Evolutionary conservation across 257 asterid genomes (phyloP).

Genomic region (Gentiana straminea): DNA sequence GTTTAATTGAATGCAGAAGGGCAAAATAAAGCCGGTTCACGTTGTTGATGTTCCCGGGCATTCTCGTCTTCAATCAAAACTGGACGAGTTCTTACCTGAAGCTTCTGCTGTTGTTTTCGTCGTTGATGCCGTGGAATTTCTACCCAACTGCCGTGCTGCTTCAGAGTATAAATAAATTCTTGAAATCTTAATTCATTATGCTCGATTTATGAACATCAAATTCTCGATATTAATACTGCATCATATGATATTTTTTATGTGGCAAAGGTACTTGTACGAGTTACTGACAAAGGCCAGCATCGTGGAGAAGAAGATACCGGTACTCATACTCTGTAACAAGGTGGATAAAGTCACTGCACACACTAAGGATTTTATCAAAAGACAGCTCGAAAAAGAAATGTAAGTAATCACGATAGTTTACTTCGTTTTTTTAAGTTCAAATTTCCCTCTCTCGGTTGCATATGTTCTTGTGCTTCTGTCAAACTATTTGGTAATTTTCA

Average conservation of each 20-base stretch:
- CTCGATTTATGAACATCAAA: background rate
- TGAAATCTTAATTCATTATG: background rate
- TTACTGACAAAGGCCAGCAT: constrained; percentile 61
- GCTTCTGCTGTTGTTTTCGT: constrained; percentile 62
- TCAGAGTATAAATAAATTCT: constrained; percentile 46
- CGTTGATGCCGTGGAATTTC: constrained; percentile 77
- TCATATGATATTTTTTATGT: constrained; percentile 1
- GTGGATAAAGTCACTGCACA: constrained; percentile 88
- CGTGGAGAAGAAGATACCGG: constrained; percentile 60
- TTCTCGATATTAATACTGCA: background rate
- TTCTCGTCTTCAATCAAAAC: constrained; percentile 62
- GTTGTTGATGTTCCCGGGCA: constrained; percentile 91
- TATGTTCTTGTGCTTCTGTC: too few species aligned
- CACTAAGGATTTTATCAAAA: constrained; percentile 65
- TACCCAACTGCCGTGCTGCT: constrained; percentile 66
- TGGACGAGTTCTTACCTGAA: constrained; percentile 67
- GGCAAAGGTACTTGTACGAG: constrained; percentile 65
- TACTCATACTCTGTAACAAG: constrained; percentile 77
- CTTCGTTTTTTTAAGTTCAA: too few species aligned
- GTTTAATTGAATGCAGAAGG: constrained; percentile 32
- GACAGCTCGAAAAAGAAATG: constrained; percentile 64
- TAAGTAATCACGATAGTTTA: constrained; percentile 13
- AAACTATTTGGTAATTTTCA: constrained; percentile 1
- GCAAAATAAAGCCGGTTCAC: constrained; percentile 56
- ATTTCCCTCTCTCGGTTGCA: too few species aligned